phyloP scores from a whole-genome alignment of 805 yeast genomes.

The Ogataea siamensis region DNA sequence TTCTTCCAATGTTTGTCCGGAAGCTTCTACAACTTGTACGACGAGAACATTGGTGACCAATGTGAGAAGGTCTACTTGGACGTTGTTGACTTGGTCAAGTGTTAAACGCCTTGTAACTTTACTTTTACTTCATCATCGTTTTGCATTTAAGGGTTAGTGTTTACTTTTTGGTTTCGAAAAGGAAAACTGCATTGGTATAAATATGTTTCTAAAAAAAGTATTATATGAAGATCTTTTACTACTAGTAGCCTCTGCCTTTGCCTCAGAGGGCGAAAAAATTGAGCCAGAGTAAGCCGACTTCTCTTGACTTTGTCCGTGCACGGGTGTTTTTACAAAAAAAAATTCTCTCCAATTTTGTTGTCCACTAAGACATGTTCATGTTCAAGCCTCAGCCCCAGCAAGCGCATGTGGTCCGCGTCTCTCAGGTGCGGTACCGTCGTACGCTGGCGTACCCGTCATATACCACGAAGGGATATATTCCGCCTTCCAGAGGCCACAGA shows the following conservation, averaged over 20 bases:
- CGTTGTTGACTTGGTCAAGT: slow-evolving; percentile 43
- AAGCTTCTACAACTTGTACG: slow-evolving; percentile 57
- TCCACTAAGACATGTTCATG: slow-evolving; percentile 4
- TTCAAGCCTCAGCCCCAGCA: slow-evolving; percentile 2
- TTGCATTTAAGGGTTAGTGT: slow-evolving; percentile 13
- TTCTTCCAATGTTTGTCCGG: slow-evolving; percentile 60
- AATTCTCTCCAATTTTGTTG: slow-evolving; percentile 3
- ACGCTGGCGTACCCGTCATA: slow-evolving; percentile 54
- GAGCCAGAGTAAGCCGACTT: not conserved
- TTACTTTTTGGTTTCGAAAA: slow-evolving; percentile 19
- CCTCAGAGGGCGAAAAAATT: not conserved
- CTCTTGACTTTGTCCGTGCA: slow-evolving; percentile 1
- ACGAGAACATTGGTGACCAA: slow-evolving; percentile 44
- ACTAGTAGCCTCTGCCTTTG: no score
- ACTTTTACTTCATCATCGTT: slow-evolving; percentile 20
- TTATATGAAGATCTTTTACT: slow-evolving; percentile 2
- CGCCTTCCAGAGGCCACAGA: slow-evolving; percentile 31
- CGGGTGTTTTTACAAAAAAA: slow-evolving; percentile 11
- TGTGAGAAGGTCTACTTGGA: slow-evolving; percentile 46
- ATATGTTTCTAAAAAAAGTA: slow-evolving; percentile 4
- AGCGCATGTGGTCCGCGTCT: slow-evolving; percentile 23
- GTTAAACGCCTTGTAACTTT: slow-evolving; percentile 22
- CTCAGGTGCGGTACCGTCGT: slow-evolving; percentile 49
- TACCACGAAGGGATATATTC: slow-evolving; percentile 43
- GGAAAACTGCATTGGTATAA: slow-evolving; percentile 11